Evolutionary conservation across 257 asterid genomes (phyloP).

Genomic region (Dorcoceras hygrometricum): DNA sequence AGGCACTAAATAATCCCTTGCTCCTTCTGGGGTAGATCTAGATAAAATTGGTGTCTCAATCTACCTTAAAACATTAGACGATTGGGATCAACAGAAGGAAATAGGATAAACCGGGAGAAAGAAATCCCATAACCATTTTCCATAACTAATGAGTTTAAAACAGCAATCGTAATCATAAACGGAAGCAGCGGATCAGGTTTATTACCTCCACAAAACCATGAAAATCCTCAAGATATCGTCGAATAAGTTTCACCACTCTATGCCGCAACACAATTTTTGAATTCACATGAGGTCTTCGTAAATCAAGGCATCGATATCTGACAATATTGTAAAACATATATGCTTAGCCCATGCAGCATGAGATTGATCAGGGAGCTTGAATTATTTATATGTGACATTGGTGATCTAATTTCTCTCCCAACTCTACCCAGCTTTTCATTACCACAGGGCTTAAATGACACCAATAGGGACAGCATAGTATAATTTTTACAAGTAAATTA

Average conservation of each 20-base stretch:
- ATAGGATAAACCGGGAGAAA: constrained; percentile 18
- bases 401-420: background rate
- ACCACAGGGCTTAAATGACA: background rate
- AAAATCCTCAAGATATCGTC: constrained; percentile 83
- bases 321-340: constrained; percentile 14
- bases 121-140: constrained; percentile 7
- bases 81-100: constrained; percentile 67
- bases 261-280: constrained; percentile 83
- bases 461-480: background rate
- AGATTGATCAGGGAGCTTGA: background rate
- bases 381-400: background rate
- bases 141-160: constrained; percentile 15
- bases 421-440: too few species aligned
- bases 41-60: constrained; percentile 98
- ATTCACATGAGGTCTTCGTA: constrained; percentile 78
- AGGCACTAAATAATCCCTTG: constrained; percentile 97
- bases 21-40: constrained; percentile 99
- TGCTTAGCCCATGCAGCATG: constrained; percentile 20
- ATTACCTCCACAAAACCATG: constrained; percentile 94
- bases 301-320: constrained; percentile 94
- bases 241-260: constrained; percentile 80
- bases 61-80: constrained; percentile 84
- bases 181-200: constrained; percentile 17
- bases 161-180: background rate
- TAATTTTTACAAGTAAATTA: too few species aligned